Base-by-base conservation (phyloP, 106 monocot genomes). In the Xerophyta viscosa region DNA sequence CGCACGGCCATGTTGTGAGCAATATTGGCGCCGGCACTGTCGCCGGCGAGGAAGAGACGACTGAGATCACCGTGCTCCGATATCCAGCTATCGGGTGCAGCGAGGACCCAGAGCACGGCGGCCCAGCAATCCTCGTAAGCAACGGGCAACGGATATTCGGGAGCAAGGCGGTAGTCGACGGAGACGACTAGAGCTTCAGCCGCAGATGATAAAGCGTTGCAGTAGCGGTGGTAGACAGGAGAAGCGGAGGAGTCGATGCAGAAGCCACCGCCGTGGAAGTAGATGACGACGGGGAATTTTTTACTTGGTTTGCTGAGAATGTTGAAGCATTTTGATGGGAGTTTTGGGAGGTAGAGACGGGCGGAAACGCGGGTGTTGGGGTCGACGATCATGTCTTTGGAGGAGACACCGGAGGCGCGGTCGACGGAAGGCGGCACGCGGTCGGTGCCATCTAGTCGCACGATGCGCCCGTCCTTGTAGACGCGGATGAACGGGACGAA, bases 21-120 rank as follows among this genome's bases (percentile, higher is more conserved):
- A 4, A 82, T 77, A 61, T 82, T 82, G 3, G 60, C 86, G 3
- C 81, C 73, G 3, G 72, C 72, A 27, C 81, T 77, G 23, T 82
- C 87, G 1, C 77, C 80, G 27, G 66, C 69, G 14, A 80, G 22
- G 56, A 75, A 75, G 17, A 82, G 42, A 12, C 60, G 69, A 14
- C 19, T 39, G 11, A 52, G 48, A 47, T 83, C 79, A 2, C 50
- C 66, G 63, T 71, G 66, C 37, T 58, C 72, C 25, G 57, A 20
- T 13, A 86, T 31, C 80, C 76, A 86, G 1, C 56, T 41, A 18
- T 85, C 79, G 13, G 54, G 21, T 1, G 52, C 27, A 1, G n/a
- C 29, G n/a, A 20, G 31, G 37, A 71, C 67, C 78, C 84, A 85
- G 14, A 49, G 51, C 24, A 74, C 37, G 2, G 78, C 83, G 9